Percentiles rank a stretch among this genome's conserved stretches.
Evolutionary conservation across 1,139 yeast species (phyloP).

Genomic region (Hansenula sp.): DNA sequence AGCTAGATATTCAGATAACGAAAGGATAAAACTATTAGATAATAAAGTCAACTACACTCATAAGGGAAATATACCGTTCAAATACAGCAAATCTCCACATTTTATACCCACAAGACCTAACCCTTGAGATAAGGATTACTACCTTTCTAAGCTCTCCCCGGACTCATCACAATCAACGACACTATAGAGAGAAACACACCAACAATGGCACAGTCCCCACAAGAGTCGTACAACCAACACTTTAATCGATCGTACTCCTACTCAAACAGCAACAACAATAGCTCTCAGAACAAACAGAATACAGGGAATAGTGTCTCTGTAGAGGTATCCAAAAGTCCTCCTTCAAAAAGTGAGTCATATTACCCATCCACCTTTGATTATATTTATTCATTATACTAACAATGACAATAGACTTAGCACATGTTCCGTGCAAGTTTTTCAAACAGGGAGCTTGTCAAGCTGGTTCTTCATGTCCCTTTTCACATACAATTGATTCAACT

Average conservation of each 20-base stretch:
- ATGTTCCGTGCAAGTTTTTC: constrained; percentile 93
- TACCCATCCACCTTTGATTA: too few relatives aligned
- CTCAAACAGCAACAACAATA: neutral
- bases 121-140: neutral
- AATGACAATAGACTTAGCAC: constrained; percentile 50
- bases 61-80: too few relatives aligned
- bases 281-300: neutral
- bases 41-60: too few relatives aligned
- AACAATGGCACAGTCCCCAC: neutral
- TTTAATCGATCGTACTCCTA: neutral
- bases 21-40: too few relatives aligned
- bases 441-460: constrained; percentile 94
- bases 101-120: too few relatives aligned
- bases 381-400: neutral
- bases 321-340: constrained; percentile 21
- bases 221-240: neutral
- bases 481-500: constrained; percentile 64
- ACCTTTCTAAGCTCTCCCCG: neutral
- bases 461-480: constrained; percentile 86
- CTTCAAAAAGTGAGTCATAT: constrained; percentile 20
- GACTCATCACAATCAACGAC: neutral
- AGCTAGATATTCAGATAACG: neutral
- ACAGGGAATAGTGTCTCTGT: neutral
- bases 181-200: neutral
- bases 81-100: too few relatives aligned